phyloP scores from a whole-genome alignment of 805 yeast genomes.

The Hanseniaspora taiwanica region DNA sequence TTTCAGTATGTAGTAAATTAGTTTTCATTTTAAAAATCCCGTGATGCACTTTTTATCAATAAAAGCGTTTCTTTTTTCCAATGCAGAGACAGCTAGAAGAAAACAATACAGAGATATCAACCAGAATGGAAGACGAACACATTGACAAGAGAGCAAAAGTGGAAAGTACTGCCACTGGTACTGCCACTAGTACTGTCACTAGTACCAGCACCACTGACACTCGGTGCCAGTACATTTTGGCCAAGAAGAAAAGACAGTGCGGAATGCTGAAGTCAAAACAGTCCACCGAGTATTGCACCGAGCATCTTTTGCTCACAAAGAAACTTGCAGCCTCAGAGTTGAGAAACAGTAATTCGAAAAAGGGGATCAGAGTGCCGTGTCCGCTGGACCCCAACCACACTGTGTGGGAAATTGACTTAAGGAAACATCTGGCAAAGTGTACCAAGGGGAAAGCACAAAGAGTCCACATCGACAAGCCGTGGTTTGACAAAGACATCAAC shows the following conservation, averaged over 20 bases:
- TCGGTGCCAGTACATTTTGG: constrained; percentile 35
- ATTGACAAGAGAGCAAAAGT: not conserved
- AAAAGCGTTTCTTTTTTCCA: no score
- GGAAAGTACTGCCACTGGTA: constrained; percentile 1
- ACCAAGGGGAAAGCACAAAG: constrained; percentile 29
- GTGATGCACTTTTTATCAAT: no score
- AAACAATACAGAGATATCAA: not conserved
- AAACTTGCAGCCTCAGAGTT: constrained; percentile 8
- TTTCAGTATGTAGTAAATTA: no score
- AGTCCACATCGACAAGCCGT: constrained; percentile 26
- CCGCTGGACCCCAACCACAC: constrained; percentile 67
- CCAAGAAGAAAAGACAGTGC: constrained; percentile 42
- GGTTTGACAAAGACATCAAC: constrained; percentile 42
- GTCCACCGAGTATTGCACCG: constrained; percentile 43
- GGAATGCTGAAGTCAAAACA: constrained; percentile 40
- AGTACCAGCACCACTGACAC: not conserved
- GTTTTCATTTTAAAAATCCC: no score
- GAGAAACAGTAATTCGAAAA: constrained; percentile 8
- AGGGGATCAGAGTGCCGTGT: constrained; percentile 45
- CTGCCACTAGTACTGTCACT: constrained; percentile 1
- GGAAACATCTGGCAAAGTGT: constrained; percentile 50
- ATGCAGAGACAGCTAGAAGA: not conserved
- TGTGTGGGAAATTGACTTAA: constrained; percentile 47
- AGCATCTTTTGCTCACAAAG: constrained; percentile 32
- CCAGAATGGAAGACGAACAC: not conserved